Percentiles rank a stretch among this genome's conserved stretches.
phyloP scores from a whole-genome alignment of 2,329 filamentous ascomycete species.

The Xylaria sp. region DNA sequence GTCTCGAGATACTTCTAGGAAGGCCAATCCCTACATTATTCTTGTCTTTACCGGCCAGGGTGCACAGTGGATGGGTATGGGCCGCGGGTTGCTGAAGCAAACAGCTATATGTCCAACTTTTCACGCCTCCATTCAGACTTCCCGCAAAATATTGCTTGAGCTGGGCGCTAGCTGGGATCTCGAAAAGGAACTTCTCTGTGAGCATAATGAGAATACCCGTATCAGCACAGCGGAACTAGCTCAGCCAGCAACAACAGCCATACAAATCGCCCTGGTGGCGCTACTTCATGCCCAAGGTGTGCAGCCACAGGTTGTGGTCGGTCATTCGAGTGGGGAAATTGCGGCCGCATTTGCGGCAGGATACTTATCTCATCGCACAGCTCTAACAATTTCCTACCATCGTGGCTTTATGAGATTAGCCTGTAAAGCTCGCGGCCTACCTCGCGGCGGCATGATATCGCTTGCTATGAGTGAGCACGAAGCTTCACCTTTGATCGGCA shows the following conservation, averaged over 20 bases:
- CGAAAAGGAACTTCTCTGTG: constrained; percentile 29
- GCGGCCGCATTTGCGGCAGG: not conserved
- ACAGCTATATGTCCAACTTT: not conserved
- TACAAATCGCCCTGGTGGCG: constrained; percentile 4
- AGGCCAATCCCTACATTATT: too few species aligned
- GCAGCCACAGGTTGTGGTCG: not conserved
- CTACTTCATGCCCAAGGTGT: not conserved
- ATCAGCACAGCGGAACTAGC: not conserved
- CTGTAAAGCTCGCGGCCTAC: not conserved
- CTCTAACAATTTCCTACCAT: not conserved
- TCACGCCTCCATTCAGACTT: constrained; percentile 22
- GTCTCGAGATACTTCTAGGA: too few species aligned
- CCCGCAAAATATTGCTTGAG: constrained; percentile 27
- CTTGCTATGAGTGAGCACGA: not conserved
- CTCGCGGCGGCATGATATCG: not conserved
- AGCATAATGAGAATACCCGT: constrained; percentile 13
- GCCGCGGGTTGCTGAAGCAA: constrained; percentile 30
- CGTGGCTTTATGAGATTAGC: constrained; percentile 21
- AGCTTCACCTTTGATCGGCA: not conserved
- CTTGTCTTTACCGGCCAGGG: constrained; percentile 37
- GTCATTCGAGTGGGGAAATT: not conserved
- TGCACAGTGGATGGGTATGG: constrained; percentile 41
- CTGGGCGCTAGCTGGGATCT: constrained; percentile 33
- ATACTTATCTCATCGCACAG: not conserved
- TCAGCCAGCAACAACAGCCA: constrained; percentile 20